Percentiles rank a stretch among this genome's conserved stretches.
phyloP scores from a whole-genome alignment of 2,329 filamentous ascomycete genomes.

The Hypoxylon sp. region DNA sequence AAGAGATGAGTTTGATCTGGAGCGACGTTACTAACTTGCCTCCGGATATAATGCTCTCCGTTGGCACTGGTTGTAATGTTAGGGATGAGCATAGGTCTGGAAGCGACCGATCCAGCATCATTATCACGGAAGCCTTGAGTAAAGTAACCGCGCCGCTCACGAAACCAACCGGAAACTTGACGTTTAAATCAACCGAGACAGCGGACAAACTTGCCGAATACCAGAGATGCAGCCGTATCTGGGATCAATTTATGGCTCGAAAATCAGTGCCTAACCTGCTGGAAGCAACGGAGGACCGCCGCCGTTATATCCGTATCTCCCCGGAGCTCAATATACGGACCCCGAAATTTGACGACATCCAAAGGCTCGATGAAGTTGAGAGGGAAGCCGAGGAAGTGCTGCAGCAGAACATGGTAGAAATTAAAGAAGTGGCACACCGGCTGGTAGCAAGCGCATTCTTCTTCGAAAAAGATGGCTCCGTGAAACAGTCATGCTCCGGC shows the following conservation, averaged over 20 bases:
- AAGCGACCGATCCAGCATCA: not conserved
- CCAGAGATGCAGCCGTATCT: slow-evolving; percentile 40
- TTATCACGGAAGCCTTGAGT: slow-evolving; percentile 14
- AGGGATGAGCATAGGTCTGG: slow-evolving; percentile 31
- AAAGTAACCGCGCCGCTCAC: slow-evolving; percentile 34
- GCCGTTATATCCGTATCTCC: slow-evolving; percentile 48
- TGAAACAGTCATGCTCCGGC: slow-evolving; percentile 46
- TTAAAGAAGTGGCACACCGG: slow-evolving; percentile 49
- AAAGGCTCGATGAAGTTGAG: slow-evolving; percentile 48
- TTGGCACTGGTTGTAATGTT: slow-evolving; percentile 48
- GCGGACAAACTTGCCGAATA: slow-evolving; percentile 43
- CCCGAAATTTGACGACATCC: slow-evolving; percentile 51
- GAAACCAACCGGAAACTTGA: slow-evolving; percentile 17
- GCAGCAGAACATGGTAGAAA: slow-evolving; percentile 39
- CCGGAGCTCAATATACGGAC: slow-evolving; percentile 48
- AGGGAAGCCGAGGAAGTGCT: slow-evolving; percentile 45
- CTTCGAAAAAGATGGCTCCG: slow-evolving; percentile 51
- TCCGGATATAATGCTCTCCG: slow-evolving; percentile 50
- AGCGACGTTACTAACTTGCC: slow-evolving; percentile 41
- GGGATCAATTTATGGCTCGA: slow-evolving; percentile 45
- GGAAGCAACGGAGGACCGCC: slow-evolving; percentile 17
- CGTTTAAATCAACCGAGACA: not conserved
- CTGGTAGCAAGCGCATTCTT: slow-evolving; percentile 52
- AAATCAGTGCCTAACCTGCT: slow-evolving; percentile 17
- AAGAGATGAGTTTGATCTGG: slow-evolving; percentile 50